Percentiles rank a stretch among this genome's conserved stretches.
phyloP scores from a whole-genome alignment of 345 rosid species.

The Melaleuca quinquenervia region DNA sequence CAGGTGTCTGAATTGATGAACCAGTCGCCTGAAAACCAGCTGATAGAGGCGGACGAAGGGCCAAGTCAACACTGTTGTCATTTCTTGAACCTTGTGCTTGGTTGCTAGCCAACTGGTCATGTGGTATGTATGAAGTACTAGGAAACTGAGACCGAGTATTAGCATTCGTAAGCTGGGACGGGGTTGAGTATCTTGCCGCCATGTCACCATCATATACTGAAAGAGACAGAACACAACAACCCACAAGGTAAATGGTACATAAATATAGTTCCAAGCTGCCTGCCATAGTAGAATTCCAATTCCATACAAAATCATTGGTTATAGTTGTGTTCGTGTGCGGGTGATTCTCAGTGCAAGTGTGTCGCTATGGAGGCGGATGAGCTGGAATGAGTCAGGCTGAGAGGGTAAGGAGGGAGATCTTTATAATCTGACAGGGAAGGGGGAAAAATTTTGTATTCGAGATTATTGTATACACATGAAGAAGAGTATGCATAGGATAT shows the following conservation, averaged over 20 bases:
- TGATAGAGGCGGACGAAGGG: constrained; percentile 68
- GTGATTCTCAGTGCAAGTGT: not conserved
- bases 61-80: constrained; percentile 43
- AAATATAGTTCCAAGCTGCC: not conserved
- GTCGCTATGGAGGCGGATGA: not conserved
- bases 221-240: not conserved
- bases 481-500: not conserved
- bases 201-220: constrained; percentile 49
- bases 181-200: constrained; percentile 35
- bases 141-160: constrained; percentile 40
- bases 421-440: not conserved
- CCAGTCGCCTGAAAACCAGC: constrained; percentile 33
- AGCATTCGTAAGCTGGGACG: constrained; percentile 40
- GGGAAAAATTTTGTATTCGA: not conserved
- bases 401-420: not conserved
- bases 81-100: constrained; percentile 35
- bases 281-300: not conserved
- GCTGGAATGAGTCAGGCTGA: not conserved
- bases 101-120: constrained; percentile 40
- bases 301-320: not conserved
- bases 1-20: constrained; percentile 32
- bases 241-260: not conserved
- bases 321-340: not conserved
- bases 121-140: constrained; percentile 20
- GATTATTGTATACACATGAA: not conserved